phyloP scores from a whole-genome alignment of 192 early-diverging fungal species.

The Coemansia sp. region DNA sequence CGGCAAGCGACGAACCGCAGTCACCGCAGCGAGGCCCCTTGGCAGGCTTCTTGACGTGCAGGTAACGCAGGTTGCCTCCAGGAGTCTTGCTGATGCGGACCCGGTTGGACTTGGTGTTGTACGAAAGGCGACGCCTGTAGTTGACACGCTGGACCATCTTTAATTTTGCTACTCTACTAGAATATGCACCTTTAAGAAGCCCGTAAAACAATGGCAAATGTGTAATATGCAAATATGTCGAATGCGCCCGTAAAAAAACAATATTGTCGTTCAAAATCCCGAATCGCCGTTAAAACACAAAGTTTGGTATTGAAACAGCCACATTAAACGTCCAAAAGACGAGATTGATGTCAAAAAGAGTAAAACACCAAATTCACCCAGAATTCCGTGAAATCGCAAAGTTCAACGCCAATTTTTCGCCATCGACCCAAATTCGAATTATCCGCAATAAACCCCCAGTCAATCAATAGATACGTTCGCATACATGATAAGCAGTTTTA shows the following conservation, averaged over 20 bases:
- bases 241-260: neutral
- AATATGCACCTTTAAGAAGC: neutral
- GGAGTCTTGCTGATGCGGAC: slow-evolving; percentile 78
- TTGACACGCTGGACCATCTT: slow-evolving; percentile 72
- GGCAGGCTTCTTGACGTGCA: slow-evolving; percentile 91
- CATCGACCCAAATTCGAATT: slow-evolving; percentile 1
- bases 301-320: no score
- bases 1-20: slow-evolving; percentile 86
- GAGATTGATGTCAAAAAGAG: neutral
- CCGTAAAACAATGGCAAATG: neutral
- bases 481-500: neutral
- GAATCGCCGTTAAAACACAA: no score
- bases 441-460: neutral
- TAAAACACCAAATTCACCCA: neutral
- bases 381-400: neutral
- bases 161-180: slow-evolving; percentile 38
- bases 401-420: neutral
- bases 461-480: neutral
- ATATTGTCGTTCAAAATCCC: neutral
- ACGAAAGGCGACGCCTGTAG: slow-evolving; percentile 81
- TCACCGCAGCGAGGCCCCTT: slow-evolving; percentile 95
- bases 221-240: neutral
- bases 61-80: slow-evolving; percentile 84
- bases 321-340: neutral
- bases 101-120: slow-evolving; percentile 90